Percentiles rank a stretch among this genome's conserved stretches.
Evolutionary conservation across 306 rosid species (phyloP).

Genomic region (Herpetospermum pedunculosum): DNA sequence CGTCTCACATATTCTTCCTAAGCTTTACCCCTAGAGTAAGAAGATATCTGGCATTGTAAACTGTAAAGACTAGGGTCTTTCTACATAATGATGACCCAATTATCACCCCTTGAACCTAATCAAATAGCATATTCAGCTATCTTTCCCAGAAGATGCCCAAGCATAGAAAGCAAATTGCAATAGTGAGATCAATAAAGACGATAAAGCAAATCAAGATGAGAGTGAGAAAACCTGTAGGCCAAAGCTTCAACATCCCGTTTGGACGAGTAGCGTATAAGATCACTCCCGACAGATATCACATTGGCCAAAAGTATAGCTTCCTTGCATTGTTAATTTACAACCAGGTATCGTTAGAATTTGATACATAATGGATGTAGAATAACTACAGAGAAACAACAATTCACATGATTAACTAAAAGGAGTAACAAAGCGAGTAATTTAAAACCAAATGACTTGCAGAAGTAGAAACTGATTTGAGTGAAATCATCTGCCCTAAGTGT

Average conservation of each 20-base stretch:
- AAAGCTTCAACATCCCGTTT: background rate
- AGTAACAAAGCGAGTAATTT: background rate
- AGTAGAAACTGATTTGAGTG: background rate
- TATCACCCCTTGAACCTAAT: background rate
- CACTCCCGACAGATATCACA: background rate
- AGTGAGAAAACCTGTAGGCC: background rate
- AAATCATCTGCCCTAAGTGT: background rate
- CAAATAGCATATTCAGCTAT: background rate
- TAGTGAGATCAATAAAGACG: background rate
- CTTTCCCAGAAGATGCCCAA: background rate
- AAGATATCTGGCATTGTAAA: no score
- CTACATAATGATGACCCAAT: background rate
- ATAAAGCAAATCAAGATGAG: background rate
- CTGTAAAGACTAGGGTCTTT: no score
- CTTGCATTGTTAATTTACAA: background rate
- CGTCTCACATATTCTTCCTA: no score
- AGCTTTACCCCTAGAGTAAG: no score
- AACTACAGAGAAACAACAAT: background rate
- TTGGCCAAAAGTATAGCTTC: background rate
- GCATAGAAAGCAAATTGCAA: background rate
- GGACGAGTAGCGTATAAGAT: background rate
- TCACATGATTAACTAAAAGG: background rate
- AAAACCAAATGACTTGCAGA: background rate
- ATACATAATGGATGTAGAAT: background rate
- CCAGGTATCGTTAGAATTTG: background rate